These are phyloP conservation scores for Epichloe aotearoae DNA, from an alignment of 2,329 filamentous ascomycete species.

Conservation along the genomic window DNA sequence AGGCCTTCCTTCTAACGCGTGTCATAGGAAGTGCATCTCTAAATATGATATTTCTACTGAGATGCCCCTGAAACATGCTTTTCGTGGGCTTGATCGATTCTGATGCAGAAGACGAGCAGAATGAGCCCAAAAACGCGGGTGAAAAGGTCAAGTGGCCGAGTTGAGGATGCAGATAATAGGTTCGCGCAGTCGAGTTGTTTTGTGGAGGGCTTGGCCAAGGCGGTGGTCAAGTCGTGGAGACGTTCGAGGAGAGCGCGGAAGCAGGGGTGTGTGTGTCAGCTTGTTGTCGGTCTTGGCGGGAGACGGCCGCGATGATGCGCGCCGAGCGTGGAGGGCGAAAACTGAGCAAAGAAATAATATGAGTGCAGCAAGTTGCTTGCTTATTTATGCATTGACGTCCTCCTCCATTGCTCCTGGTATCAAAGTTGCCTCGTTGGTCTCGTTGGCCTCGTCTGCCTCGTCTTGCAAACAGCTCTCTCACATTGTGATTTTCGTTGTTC, in stretches of 20 bases:
- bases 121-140: conserved; percentile 52
- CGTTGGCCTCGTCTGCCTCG: no score
- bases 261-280: conserved; percentile 3
- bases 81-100: conserved; percentile 18
- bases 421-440: neutral
- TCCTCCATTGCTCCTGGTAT: neutral
- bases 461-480: neutral
- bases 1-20: neutral
- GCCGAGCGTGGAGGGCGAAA: neutral
- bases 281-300: neutral
- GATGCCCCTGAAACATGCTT: neutral
- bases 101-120: conserved; percentile 33
- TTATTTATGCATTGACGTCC: neutral
- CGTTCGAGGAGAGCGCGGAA: conserved; percentile 4
- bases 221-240: neutral
- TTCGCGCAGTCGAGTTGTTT: conserved; percentile 5
- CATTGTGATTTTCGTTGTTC: neutral
- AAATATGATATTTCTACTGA: neutral
- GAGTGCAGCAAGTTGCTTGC: neutral
- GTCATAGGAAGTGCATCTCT: neutral
- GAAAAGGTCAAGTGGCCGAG: conserved; percentile 13
- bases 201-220: conserved; percentile 5
- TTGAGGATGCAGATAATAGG: neutral
- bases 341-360: neutral
- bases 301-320: neutral